Evolutionary conservation across 148 eudicot species (phyloP), one percentile per base, ranked within the genome.

Genomic region (Euryodendron excelsum): DNA sequence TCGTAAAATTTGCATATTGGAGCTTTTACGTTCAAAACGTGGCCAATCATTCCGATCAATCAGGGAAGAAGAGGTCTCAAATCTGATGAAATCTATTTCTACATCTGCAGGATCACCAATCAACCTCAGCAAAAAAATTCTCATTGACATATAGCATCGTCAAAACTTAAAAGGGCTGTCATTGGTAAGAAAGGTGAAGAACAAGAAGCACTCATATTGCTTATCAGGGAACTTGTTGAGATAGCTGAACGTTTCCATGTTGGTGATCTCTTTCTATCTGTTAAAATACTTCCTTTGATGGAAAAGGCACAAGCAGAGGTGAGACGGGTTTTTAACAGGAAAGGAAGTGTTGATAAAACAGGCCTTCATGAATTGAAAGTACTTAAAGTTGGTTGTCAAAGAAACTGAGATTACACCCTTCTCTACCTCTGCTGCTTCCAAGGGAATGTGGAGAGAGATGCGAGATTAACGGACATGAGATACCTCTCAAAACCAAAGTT

Each of bases 301-400:
- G n/a, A 79, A 31, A 76, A 79, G 64, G 85, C 85, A 17, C 83
- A 85, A 72, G 80, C 72, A 7, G 87, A 85, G 48, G 74, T 85
- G 47, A 70, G 85, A 30, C 21, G 63, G 21, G 73, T 77, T 41
- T 77, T 80, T 30, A 36, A 68, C 13, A 31, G 27, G 9, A 76
- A 76, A 69, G 64, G 76, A 11, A 12, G 11, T 13, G 72, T 79
- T 18, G 78, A 81, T 33, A 82, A 81, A 72, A 17, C 56, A 21
- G 56, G 53, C 82, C n/a, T n/a, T n/a, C n/a, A n/a, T n/a, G n/a
- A n/a, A n/a, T n/a, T n/a, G n/a, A n/a, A n/a, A n/a, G n/a, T n/a
- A n/a, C n/a, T n/a, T n/a, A n/a, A n/a, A n/a, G n/a, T n/a, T n/a
- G n/a, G n/a, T n/a, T n/a, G n/a, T n/a, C n/a, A n/a, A n/a, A n/a